Evolutionary conservation across 768 basidiomycete genomes (phyloP), one percentile per base, ranked within the genome.

Genomic region (Termitomyces sp.): DNA sequence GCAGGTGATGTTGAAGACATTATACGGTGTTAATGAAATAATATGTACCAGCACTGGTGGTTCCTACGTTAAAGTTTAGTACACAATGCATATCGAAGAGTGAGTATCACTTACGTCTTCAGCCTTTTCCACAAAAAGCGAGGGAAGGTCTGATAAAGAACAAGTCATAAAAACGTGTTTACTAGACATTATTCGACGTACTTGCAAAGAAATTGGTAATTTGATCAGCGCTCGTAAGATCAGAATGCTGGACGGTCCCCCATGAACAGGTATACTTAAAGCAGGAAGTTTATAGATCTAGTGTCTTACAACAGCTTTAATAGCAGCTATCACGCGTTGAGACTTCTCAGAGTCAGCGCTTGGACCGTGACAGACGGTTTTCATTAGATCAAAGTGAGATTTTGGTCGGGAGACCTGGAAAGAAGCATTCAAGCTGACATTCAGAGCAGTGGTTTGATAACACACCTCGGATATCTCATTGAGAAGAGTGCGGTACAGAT

Each of bases 381-480:
- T 63, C 43, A 84, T 58, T 31, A 89, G 69, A 49, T 86, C 75
- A 10, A 69, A 65, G 62, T 82, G 83, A 4, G 84, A 69, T 64
- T 79, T 83, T 9, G 87, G 87, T 58, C 80, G 76, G 14, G 80
- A 75, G n/a, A 90, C 81, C 90, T 92, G 32, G 11, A 54, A 31
- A 48, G n/a, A 38, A 16, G 34, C 9, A 21, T 52, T 47, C 34
- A n/a, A 27, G 31, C 32, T 12, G 29, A 27, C 9, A 23, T 48
- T 34, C 47, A 56, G 23, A 19, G 23, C 47, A 12, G 23, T 42
- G 10, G 40, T 35, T 16, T 52, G 27, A 35, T 57, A 55, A 31
- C 68, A 17, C 62, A 71, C 91, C 80, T 94, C 91, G 14, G 85
- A 77, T 4, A 87, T 75, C 69, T 94, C 89, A 54, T 80, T 77